Percentiles rank a stretch among this genome's conserved stretches.
These are phyloP conservation scores for Ceratobasidium sp. DNA, from an alignment of 1,284 basidiomycete species.

Conservation along the genomic window DNA sequence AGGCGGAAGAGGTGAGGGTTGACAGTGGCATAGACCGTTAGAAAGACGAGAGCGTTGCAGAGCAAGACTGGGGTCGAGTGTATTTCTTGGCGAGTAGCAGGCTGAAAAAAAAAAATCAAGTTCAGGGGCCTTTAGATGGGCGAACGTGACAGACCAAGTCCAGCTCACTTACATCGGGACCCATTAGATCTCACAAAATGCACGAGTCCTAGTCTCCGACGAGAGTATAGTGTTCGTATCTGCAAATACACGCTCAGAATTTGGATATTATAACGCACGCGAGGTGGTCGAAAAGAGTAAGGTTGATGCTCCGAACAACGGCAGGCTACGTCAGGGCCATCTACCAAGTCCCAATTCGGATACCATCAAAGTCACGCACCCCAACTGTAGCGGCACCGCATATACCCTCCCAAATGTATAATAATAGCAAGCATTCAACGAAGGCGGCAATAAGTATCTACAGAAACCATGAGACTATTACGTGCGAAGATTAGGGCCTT, in stretches of 20 bases:
- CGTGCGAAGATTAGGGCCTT: too few species aligned
- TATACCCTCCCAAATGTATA: too few species aligned
- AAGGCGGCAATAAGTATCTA: too few species aligned
- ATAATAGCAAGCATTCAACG: too few species aligned
- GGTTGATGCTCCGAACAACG: too few species aligned
- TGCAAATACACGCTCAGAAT: too few species aligned
- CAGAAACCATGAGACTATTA: too few species aligned
- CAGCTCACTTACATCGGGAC: slow-evolving; percentile 31
- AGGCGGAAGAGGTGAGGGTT: slow-evolving; percentile 24
- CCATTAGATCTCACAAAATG: slow-evolving; percentile 5
- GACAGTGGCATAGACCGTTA: slow-evolving; percentile 20
- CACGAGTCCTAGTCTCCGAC: not conserved
- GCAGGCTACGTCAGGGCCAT: slow-evolving; percentile 26
- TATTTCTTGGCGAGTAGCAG: slow-evolving; percentile 27
- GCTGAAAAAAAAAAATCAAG: not conserved
- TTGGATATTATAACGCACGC: too few species aligned
- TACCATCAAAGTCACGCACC: not conserved
- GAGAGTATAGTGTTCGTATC: not conserved
- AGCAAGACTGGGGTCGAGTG: not conserved
- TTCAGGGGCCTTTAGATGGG: too few species aligned
- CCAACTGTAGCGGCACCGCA: too few species aligned
- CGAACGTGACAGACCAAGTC: not conserved
- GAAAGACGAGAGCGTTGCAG: not conserved
- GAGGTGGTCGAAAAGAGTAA: too few species aligned
- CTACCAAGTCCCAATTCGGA: slow-evolving; percentile 10